Conservation (phyloP, 257 asterid genomes). For the Solanum clarkiae region DNA sequence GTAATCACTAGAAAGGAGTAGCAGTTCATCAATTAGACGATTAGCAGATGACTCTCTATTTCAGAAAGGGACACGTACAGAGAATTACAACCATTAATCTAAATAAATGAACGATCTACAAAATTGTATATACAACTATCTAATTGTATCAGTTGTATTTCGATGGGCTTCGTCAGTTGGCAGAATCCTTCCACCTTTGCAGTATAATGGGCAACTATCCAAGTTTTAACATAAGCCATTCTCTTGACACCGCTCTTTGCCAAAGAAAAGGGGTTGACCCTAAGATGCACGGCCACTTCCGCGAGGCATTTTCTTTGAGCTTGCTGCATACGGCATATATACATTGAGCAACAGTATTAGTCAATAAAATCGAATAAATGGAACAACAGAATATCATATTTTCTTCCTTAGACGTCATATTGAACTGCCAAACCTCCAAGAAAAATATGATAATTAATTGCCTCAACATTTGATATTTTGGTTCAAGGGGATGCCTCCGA, state of each 20-base stretch:
- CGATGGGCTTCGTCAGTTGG: not conserved
- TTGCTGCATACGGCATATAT: conserved; percentile 19
- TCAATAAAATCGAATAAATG: not conserved
- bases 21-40: not conserved
- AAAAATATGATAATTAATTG: not conserved
- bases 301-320: conserved; percentile 86
- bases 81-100: not conserved
- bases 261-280: conserved; percentile 11
- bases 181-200: not conserved
- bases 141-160: not conserved
- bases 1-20: not conserved
- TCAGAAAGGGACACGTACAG: not conserved
- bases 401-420: not conserved
- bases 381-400: not conserved
- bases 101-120: not conserved
- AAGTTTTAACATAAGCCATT: not conserved
- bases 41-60: no score
- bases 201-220: not conserved
- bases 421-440: not conserved
- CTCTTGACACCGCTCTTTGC: not conserved
- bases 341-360: not conserved
- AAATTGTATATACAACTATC: not conserved
- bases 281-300: conserved; percentile 65
- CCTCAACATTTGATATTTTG: not conserved
- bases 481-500: not conserved